phyloP scores from a whole-genome alignment of 495 filamentous ascomycete species.

The Aspergillus ostianus region DNA sequence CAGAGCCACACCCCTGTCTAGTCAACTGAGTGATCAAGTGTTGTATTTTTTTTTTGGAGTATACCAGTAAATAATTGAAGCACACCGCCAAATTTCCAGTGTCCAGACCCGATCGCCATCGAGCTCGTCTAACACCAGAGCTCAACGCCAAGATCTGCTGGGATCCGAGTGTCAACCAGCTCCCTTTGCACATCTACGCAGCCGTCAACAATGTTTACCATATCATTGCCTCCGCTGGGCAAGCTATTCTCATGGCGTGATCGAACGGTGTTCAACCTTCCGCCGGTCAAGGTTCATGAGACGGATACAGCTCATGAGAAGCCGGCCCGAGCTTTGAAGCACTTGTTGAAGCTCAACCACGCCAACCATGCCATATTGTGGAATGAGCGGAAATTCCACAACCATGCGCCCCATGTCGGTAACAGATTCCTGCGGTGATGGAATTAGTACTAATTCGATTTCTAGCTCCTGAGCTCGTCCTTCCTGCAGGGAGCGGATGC shows the following conservation, averaged over 20 bases:
- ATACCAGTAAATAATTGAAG: not conserved
- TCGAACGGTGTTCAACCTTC: slow-evolving; percentile 56
- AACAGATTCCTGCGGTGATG: not conserved
- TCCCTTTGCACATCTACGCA: not conserved
- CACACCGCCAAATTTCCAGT: not conserved
- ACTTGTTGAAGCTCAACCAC: slow-evolving; percentile 88
- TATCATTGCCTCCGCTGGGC: slow-evolving; percentile 27
- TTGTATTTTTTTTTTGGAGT: not conserved
- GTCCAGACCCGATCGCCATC: not conserved
- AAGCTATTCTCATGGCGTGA: slow-evolving; percentile 21
- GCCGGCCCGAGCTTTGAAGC: slow-evolving; percentile 78
- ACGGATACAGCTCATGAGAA: slow-evolving; percentile 79
- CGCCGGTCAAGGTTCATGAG: slow-evolving; percentile 68
- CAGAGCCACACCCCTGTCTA: slow-evolving; percentile 4
- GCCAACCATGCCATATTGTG: slow-evolving; percentile 83
- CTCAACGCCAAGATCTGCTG: slow-evolving; percentile 2
- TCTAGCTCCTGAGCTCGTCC: slow-evolving; percentile 69
- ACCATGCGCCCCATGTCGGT: slow-evolving; percentile 79
- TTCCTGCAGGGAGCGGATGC: slow-evolving; percentile 77
- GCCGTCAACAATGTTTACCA: slow-evolving; percentile 27
- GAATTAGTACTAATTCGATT: slow-evolving; percentile 1
- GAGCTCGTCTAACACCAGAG: not conserved
- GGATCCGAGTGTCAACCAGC: not conserved
- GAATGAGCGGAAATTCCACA: slow-evolving; percentile 74
- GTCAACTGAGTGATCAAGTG: not conserved